Base-by-base conservation (phyloP, 345 rosid genomes). In the Gossypium longicalyx region DNA sequence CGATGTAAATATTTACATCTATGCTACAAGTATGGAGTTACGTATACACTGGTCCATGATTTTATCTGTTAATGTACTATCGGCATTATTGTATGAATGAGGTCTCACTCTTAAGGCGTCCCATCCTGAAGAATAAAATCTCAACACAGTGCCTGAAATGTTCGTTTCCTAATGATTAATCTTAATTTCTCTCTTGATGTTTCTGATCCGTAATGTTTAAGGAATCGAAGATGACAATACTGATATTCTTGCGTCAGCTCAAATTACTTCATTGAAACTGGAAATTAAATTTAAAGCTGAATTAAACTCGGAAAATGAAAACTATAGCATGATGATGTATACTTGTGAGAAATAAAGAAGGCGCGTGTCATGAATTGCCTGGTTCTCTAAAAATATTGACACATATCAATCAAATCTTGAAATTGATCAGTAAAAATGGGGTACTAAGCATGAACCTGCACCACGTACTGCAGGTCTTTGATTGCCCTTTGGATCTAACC, bases 401-500 rank as follows among this genome's bases (percentile, higher is more conserved):
- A 51, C 38, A 20, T 16, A 58, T 58, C 77, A 74, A 69, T 75
- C 78, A 66, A 72, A 34, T 34, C 38, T 34, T 4, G 38, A 34
- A 34, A 34, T 4, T 34, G 38, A 34, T 34, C 41, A 4, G 41
- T 34, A 34, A 34, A 34, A 34, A 34, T 34, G 41, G 41, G 41
- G 7, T 3, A 3, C 34, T 29, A 29, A 3, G 3, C 38, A 29
- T 29, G 38, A 34, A 34, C 6, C 41, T 34, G 41, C 41, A 5
- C 41, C 41, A 34, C 41, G 1, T 34, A 34, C 5, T 59, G 70
- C 72, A 27, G 68, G 29, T 49, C 43, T 52, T 71, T 72, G 83
- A 77, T 79, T 79, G 67, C 74, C 16, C 53, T 60, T 25, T 78
- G 71, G 79, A 75, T 73, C 62, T 65, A 54, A 66, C 70, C 0